Evolutionary conservation across 352 stramenopile species (phyloP), one percentile per base, ranked within the genome.

Genomic region (Phytophthora capsici): DNA sequence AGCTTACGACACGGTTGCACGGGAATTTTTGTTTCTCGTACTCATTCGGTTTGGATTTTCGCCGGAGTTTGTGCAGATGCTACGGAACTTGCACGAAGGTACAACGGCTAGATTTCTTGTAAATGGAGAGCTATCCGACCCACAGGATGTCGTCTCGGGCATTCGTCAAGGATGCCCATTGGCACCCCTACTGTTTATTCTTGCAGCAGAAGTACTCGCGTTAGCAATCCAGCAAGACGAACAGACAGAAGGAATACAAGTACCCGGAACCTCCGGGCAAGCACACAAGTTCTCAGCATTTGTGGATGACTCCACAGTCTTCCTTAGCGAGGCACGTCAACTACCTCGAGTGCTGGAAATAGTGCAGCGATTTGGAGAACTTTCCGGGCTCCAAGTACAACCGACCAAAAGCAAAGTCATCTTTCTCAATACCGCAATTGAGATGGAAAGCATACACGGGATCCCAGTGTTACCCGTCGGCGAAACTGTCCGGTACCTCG

Each of bases 281-380:
- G 12, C 23, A 16, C 48, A 56, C 25, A 22, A 32, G 1, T 56
- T 56, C 19, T 56, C 48, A n/a, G 48, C 30, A 16, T 56, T 56
- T 34, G 48, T 56, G 1, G 48, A 56, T 34, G 48, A 56, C 16
- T 56, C 28, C 1, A 34, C 48, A 3, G 3, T 56, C 19, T 56
- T 56, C 13, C 19, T 56, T 0, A 14, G 20, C 10, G 45, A 22
- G 5, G 45, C 30, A 22, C 2, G 17, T n/a, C 48, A 45, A 40
- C n/a, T 45, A 1, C 30, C 16, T 3, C n/a, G 19, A 3, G 40
- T 13, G 17, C n/a, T 47, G 4, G 19, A 30, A 2, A 47, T 47
- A 8, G 19, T 26, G 2, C 6, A 16, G 5, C 6, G 16, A 13
- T 47, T 47, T 28, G 40, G 40, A 6, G 14, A 16, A 12, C 14